Percentiles rank a stretch among this genome's conserved stretches.
phyloP scores from a whole-genome alignment of 108 stramenopile species.

The Asterionellopsis glacialis region DNA sequence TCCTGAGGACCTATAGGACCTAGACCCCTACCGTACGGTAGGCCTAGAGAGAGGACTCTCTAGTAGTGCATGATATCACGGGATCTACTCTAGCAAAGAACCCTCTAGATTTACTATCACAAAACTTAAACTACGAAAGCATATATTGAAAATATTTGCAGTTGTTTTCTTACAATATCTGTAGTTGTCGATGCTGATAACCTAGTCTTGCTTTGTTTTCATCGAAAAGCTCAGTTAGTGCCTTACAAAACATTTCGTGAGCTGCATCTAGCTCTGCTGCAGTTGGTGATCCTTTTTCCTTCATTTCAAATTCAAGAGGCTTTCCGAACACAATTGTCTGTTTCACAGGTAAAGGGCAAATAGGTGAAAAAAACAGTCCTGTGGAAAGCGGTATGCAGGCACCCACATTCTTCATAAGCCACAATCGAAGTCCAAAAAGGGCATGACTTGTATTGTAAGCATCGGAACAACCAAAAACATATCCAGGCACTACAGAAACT shows the following conservation, averaged over 20 bases:
- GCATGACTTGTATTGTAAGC: slow-evolving; percentile 33
- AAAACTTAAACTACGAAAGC: too few relatives aligned
- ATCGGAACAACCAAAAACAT: slow-evolving; percentile 61
- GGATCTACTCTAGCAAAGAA: too few relatives aligned
- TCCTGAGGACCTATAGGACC: too few relatives aligned
- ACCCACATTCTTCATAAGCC: slow-evolving; percentile 36
- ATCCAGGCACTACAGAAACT: slow-evolving; percentile 77
- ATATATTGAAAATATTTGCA: too few relatives aligned
- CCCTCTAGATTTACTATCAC: too few relatives aligned
- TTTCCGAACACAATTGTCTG: slow-evolving; percentile 28
- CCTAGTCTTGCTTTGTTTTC: slow-evolving; percentile 33
- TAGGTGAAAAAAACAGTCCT: slow-evolving; percentile 22
- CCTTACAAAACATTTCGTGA: slow-evolving; percentile 37
- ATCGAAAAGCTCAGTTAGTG: slow-evolving; percentile 44
- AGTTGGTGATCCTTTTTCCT: slow-evolving; percentile 1
- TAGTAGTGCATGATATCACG: too few relatives aligned
- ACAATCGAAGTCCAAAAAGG: slow-evolving; percentile 20
- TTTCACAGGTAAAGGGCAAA: slow-evolving; percentile 29
- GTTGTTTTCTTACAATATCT: slow-evolving; percentile 10
- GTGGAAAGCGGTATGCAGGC: slow-evolving; percentile 29
- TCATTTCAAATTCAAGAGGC: slow-evolving; percentile 9
- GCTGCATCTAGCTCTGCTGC: slow-evolving; percentile 5
- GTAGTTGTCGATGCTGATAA: slow-evolving; percentile 28
- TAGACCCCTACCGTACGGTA: too few relatives aligned
- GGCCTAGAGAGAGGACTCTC: too few relatives aligned